Base-by-base conservation (phyloP, 345 rosid species). In the Ceriops tagal region DNA sequence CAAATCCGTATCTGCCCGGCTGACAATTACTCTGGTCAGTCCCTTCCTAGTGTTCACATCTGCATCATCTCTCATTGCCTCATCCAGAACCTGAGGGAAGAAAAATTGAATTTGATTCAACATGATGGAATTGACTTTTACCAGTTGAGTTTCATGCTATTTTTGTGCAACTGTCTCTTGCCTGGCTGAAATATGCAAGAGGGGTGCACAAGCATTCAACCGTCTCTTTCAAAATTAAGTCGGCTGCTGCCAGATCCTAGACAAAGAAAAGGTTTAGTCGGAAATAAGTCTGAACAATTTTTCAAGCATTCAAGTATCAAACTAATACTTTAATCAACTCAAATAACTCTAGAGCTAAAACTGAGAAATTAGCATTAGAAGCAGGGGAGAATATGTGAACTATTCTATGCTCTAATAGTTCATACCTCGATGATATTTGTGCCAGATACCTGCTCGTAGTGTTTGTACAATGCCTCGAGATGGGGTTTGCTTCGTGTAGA, bases 401-500 rank as follows among this genome's bases (percentile, higher is more conserved):
- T 10, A 43, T 43, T 37, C 13, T 10, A 13, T 11, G 47, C 18
- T 43, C 47, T 43, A 43, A 22, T 55, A 26, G 24, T 55, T 11
- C 28, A 43, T 79, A 85, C 99, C 89, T 76, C 85, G 61, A 64
- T 67, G 31, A 95, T 72, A 81, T 28, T 77, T 30, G 72, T 81
- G 71, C 84, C 92, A 49, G 65, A 62, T 47, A 81, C 71, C 26
- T 89, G 79, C 62, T 80, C 76, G 79, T 84, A 95, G 58, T 81
- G 77, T 62, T 81, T 71, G 65, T 67, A 85, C 3, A 87, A 69
- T 47, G 78, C 80, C 77, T 72, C 74, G 69, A 92, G 86, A 83
- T 87, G 96, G 47, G 63, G 83, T 77, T 83, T 92, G 92, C 98
- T 95, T 73, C 99, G 83, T 46, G 98, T 87, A 24, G 93, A 31